A percentile compares a stretch with the other conserved stretches of the same genome.
These are phyloP conservation scores for Hanseniaspora valbyensis DNA, from an alignment of 805 yeast species.

Conservation along the genomic window DNA sequence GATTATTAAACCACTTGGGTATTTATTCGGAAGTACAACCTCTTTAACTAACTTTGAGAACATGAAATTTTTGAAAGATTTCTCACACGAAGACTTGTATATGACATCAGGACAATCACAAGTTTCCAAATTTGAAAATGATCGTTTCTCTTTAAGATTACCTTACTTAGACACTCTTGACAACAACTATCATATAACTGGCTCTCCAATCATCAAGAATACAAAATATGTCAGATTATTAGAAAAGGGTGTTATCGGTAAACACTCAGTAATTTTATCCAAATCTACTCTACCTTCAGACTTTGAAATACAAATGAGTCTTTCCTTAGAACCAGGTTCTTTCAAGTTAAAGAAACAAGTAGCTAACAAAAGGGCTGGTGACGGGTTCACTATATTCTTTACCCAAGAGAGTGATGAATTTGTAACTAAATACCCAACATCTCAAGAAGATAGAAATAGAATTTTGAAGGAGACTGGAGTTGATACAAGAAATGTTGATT, in stretches of 20 bases:
- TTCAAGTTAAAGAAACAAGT: constrained; percentile 11
- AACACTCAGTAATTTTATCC: constrained; percentile 13
- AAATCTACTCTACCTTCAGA: constrained; percentile 13
- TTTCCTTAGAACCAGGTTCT: constrained; percentile 15
- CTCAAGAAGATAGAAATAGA: constrained; percentile 12
- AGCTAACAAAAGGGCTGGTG: constrained; percentile 15
- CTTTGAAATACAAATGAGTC: constrained; percentile 15
- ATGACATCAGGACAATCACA: constrained; percentile 9
- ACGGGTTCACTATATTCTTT: constrained; percentile 15
- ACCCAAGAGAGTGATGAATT: constrained; percentile 10
- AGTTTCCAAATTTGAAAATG: constrained; percentile 15
- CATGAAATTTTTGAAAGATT: neutral
- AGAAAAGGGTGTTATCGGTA: constrained; percentile 14
- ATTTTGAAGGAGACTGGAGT: constrained; percentile 13
- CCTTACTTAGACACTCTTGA: constrained; percentile 15
- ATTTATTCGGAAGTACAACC: neutral
- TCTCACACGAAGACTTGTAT: constrained; percentile 1
- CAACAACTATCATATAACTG: constrained; percentile 11
- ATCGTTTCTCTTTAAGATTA: constrained; percentile 7
- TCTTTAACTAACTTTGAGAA: neutral
- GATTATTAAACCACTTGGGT: constrained; percentile 10
- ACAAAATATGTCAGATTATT: constrained; percentile 13
- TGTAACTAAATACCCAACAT: constrained; percentile 13
- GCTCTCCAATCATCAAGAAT: constrained; percentile 15
- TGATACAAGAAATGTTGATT: constrained; percentile 16